A percentile compares a stretch with the other conserved stretches of the same genome.
phyloP scores from a whole-genome alignment of 441 rosid genomes.

The Mallotus japonicus region DNA sequence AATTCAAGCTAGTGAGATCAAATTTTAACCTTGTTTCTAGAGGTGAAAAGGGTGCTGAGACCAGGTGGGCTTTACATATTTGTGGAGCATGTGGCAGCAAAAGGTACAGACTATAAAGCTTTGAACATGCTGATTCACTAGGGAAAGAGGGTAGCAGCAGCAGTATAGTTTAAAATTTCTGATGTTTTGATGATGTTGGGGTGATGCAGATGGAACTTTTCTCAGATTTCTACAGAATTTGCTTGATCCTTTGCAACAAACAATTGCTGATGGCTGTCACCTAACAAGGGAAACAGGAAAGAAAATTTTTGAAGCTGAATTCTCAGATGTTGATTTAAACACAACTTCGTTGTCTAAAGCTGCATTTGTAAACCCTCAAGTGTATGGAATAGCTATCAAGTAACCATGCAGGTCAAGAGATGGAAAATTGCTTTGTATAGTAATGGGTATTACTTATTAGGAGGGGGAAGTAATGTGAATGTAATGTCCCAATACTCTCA shows the following conservation, averaged over 20 bases:
- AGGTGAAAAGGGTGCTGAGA: constrained; percentile 76
- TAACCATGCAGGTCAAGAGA: constrained; percentile 5
- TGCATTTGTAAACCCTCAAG: constrained; percentile 56
- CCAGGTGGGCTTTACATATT: constrained; percentile 78
- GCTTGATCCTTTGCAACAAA: constrained; percentile 73
- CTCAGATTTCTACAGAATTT: constrained; percentile 56
- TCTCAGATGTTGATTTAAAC: constrained; percentile 51
- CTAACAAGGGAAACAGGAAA: constrained; percentile 67
- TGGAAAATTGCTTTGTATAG: too few relatives aligned
- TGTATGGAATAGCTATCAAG: constrained; percentile 68
- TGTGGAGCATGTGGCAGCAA: constrained; percentile 88
- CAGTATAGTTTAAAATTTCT: background rate
- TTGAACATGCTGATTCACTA: background rate
- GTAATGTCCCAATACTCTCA: too few relatives aligned
- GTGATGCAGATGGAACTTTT: constrained; percentile 63
- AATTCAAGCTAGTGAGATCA: background rate
- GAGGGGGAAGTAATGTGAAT: too few relatives aligned
- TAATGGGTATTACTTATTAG: too few relatives aligned
- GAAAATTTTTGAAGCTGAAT: constrained; percentile 55
- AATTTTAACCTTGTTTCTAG: constrained; percentile 33
- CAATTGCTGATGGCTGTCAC: constrained; percentile 76
- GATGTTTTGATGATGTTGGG: background rate
- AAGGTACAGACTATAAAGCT: constrained; percentile 39
- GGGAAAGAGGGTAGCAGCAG: background rate
- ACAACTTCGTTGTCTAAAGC: constrained; percentile 40